phyloP scores from a whole-genome alignment of 768 basidiomycete genomes.

The Pleurotus eryngii region DNA sequence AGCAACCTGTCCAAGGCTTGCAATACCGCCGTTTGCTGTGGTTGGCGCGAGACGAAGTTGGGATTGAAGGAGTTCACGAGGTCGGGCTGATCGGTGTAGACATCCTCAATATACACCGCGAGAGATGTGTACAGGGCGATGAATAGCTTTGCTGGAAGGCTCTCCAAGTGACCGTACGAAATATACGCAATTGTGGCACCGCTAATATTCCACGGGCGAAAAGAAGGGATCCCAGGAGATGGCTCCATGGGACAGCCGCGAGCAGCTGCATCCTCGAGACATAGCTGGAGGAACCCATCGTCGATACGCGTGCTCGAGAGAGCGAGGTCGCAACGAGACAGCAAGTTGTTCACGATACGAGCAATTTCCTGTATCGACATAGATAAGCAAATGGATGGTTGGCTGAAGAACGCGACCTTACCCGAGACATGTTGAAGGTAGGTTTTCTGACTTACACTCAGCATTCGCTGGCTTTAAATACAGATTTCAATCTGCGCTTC shows the following conservation, averaged over 20 bases:
- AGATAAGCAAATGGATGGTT: neutral
- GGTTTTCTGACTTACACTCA: too few relatives aligned
- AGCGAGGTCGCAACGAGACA: neutral
- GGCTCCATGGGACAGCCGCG: neutral
- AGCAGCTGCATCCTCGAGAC: neutral
- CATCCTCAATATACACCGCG: neutral
- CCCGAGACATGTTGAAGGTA: too few relatives aligned
- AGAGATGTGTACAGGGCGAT: neutral
- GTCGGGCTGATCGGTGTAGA: neutral
- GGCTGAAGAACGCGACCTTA: too few relatives aligned
- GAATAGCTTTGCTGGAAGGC: neutral
- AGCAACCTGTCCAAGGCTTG: neutral
- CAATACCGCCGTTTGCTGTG: neutral
- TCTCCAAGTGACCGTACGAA: neutral
- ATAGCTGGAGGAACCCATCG: neutral
- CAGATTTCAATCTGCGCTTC: too few relatives aligned
- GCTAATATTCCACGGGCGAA: neutral
- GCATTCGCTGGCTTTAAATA: too few relatives aligned
- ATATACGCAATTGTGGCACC: neutral
- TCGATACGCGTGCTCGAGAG: neutral
- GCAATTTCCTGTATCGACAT: conserved; percentile 11
- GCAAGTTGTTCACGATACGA: neutral
- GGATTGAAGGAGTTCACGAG: neutral
- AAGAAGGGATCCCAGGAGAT: neutral
- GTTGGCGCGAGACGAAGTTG: neutral